These are phyloP conservation scores for Singerocomus rubriflavus DNA, from an alignment of 1,284 basidiomycete genomes.

Conservation along the genomic window DNA sequence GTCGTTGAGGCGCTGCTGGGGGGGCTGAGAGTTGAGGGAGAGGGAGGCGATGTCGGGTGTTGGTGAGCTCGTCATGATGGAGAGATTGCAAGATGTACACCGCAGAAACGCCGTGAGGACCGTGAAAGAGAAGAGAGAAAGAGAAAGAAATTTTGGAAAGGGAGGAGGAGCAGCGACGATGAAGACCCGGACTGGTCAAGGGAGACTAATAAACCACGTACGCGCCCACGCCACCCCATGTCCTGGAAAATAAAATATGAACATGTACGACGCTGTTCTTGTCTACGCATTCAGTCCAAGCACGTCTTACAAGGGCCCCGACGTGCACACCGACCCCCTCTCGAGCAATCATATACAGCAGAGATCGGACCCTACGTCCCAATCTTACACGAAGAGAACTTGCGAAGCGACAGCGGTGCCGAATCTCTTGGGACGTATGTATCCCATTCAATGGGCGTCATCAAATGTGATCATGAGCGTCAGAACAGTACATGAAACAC, in stretches of 20 bases:
- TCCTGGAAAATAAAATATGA: too few species aligned
- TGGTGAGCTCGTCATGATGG: conserved; percentile 71
- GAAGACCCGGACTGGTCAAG: too few species aligned
- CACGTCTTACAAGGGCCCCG: too few species aligned
- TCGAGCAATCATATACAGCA: not conserved
- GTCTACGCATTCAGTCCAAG: too few species aligned
- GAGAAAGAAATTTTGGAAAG: conserved; percentile 1
- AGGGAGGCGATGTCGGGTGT: conserved; percentile 72
- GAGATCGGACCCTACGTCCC: not conserved
- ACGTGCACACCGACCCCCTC: too few species aligned
- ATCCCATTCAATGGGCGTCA: not conserved
- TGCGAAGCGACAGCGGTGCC: conserved; percentile 4
- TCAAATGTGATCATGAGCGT: conserved; percentile 7
- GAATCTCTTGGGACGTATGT: not conserved
- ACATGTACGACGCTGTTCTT: too few species aligned
- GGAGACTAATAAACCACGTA: conserved; percentile 16
- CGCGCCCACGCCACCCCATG: too few species aligned
- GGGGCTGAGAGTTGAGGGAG: conserved; percentile 58
- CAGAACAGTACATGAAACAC: conserved; percentile 8
- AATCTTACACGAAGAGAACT: conserved; percentile 1
- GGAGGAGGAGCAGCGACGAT: conserved; percentile 1
- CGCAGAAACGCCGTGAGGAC: conserved; percentile 1
- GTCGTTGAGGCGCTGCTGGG: conserved; percentile 77
- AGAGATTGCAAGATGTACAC: conserved; percentile 20
- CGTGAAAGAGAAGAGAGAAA: not conserved